A percentile compares a stretch with the other conserved stretches of the same genome.
Evolutionary conservation across 441 rosid species (phyloP).

Genomic region (Adansonia rubrostipa): DNA sequence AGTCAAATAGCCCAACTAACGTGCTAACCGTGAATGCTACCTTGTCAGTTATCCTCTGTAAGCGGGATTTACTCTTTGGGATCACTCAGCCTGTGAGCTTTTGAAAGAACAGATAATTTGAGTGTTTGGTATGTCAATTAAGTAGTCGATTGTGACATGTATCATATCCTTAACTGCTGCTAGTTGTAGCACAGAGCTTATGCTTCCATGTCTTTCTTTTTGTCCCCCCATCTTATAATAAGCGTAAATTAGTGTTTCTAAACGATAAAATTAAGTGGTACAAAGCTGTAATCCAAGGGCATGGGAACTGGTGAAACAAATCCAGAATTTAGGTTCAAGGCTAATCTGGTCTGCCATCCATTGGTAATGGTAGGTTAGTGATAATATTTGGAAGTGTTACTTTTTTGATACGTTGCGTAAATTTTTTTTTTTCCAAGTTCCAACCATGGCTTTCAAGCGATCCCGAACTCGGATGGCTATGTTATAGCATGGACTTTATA

Average conservation of each 20-base stretch:
- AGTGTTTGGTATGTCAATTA: slow-evolving; percentile 14
- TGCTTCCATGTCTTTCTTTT: neutral
- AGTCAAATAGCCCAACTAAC: neutral
- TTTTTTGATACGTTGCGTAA: too few relatives aligned
- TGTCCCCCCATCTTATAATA: neutral
- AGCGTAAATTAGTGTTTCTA: neutral
- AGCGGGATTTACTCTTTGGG: neutral
- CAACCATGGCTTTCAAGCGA: too few relatives aligned
- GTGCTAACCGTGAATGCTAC: neutral
- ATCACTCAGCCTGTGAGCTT: neutral
- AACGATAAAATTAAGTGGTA: neutral
- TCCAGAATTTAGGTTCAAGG: neutral
- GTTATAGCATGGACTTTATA: too few relatives aligned
- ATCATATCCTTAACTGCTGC: neutral
- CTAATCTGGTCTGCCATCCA: neutral
- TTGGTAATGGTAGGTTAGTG: neutral
- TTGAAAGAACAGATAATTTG: neutral
- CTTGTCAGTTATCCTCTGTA: neutral
- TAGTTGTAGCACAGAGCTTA: neutral
- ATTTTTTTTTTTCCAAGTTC: too few relatives aligned
- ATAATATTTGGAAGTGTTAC: too few relatives aligned
- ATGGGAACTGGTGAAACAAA: neutral
- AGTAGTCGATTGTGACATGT: neutral
- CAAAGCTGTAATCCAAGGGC: neutral
- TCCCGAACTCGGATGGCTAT: too few relatives aligned